Percentiles rank a stretch among this genome's conserved stretches.
Conservation (phyloP, 257 asterid species). For the Solanum verrucosum region DNA sequence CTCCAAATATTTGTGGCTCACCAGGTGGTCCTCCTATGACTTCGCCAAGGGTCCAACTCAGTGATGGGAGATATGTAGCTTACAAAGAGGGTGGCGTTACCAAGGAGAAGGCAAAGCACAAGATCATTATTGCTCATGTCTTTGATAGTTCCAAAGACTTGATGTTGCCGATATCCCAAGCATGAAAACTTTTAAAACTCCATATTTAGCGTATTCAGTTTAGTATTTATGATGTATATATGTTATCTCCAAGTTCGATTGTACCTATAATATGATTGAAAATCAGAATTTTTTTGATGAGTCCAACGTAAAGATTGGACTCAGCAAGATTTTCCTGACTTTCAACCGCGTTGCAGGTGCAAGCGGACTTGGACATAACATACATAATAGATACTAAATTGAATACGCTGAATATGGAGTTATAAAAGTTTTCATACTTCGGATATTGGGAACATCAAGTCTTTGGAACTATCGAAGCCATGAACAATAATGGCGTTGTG, state of each 20-base stretch:
- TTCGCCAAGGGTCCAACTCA: slow-evolving; percentile 55
- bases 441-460: slow-evolving; percentile 38
- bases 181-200: slow-evolving; percentile 14
- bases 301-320: neutral
- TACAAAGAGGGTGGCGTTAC: slow-evolving; percentile 57
- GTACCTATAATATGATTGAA: neutral
- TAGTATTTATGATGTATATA: neutral
- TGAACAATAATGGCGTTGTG: slow-evolving; percentile 47
- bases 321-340: neutral
- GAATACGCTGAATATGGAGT: neutral
- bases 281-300: neutral
- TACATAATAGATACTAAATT: no score
- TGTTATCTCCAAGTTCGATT: neutral
- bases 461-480: slow-evolving; percentile 68
- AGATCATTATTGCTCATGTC: slow-evolving; percentile 53
- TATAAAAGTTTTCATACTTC: slow-evolving; percentile 26
- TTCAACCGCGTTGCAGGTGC: neutral
- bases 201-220: neutral
- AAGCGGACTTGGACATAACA: neutral
- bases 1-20: slow-evolving; percentile 58
- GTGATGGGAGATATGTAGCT: slow-evolving; percentile 67
- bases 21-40: slow-evolving; percentile 64
- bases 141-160: slow-evolving; percentile 63
- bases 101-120: slow-evolving; percentile 53
- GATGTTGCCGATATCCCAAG: slow-evolving; percentile 38